Evolutionary conservation across 805 yeast species (phyloP).

Genomic region (Saitoella complicata): DNA sequence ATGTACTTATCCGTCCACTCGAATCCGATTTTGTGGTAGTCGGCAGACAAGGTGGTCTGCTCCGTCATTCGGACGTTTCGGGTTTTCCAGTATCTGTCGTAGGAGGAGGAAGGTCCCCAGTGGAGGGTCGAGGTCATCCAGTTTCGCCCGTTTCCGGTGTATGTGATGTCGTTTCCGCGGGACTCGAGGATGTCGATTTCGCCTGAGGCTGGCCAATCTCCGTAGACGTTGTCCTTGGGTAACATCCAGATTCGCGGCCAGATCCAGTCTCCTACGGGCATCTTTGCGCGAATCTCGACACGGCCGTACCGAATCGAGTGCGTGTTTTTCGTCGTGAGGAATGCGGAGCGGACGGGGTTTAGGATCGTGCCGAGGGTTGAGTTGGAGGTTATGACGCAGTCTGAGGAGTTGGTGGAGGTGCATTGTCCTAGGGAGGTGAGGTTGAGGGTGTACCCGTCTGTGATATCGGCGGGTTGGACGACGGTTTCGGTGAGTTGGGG

Average conservation of each 20-base stretch:
- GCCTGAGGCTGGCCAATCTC: slow-evolving; percentile 11
- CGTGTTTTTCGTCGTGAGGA: slow-evolving; percentile 5
- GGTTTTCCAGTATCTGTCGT: slow-evolving; percentile 6
- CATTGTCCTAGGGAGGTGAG: slow-evolving; percentile 7
- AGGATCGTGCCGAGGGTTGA: slow-evolving; percentile 4
- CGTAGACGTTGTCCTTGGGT: slow-evolving; percentile 6
- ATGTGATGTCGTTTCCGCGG: slow-evolving; percentile 10
- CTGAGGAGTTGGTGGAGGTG: background rate
- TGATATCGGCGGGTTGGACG: slow-evolving; percentile 5
- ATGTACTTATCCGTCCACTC: slow-evolving; percentile 11
- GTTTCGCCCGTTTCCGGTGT: slow-evolving; percentile 7
- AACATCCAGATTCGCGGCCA: slow-evolving; percentile 13
- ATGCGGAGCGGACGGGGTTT: slow-evolving; percentile 9
- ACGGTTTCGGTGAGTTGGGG: slow-evolving; percentile 8
- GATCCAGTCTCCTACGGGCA: slow-evolving; percentile 11
- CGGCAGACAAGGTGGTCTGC: slow-evolving; percentile 2
- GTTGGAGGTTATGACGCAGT: slow-evolving; percentile 8
- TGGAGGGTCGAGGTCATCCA: slow-evolving; percentile 9
- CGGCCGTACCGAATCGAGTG: slow-evolving; percentile 7
- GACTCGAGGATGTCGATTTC: slow-evolving; percentile 10
- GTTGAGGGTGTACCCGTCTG: slow-evolving; percentile 10
- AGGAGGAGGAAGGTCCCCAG: slow-evolving; percentile 8
- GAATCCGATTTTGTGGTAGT: slow-evolving; percentile 9
- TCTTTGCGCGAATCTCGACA: slow-evolving; percentile 8
- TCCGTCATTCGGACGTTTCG: background rate